Conservation (phyloP, 495 filamentous ascomycete species). For the Trichoderma parareesei region DNA sequence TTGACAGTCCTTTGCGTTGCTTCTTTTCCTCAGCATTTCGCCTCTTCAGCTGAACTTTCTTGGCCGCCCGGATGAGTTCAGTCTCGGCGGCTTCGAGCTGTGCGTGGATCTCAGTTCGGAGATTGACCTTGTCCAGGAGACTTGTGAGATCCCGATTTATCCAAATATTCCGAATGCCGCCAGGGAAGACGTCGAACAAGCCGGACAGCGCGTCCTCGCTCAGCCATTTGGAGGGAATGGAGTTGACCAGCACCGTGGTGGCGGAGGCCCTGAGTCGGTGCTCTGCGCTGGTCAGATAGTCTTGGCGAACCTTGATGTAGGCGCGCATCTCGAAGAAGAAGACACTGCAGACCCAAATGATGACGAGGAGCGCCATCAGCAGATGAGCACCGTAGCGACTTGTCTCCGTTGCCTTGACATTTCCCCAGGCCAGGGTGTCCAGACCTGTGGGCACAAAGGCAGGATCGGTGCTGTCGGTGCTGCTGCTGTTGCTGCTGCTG, state of each 20-base stretch:
- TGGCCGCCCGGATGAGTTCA: constrained; percentile 67
- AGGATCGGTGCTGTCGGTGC: constrained; percentile 16
- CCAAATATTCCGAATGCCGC: constrained; percentile 94
- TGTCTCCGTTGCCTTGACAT: constrained; percentile 63
- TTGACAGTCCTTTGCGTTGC: constrained; percentile 36
- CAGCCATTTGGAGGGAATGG: constrained; percentile 85
- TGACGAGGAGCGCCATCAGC: constrained; percentile 67
- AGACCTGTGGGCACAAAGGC: constrained; percentile 47
- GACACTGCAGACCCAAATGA: constrained; percentile 78
- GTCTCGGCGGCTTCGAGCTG: constrained; percentile 79
- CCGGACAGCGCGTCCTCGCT: constrained; percentile 67
- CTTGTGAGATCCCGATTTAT: constrained; percentile 88
- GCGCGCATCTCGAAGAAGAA: constrained; percentile 81
- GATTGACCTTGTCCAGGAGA: constrained; percentile 76
- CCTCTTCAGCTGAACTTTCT: constrained; percentile 65
- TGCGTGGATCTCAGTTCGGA: constrained; percentile 61
- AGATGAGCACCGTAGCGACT: constrained; percentile 85
- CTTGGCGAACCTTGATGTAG: constrained; percentile 92
- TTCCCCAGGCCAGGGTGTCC: constrained; percentile 83
- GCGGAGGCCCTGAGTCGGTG: constrained; percentile 93
- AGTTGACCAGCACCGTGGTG: constrained; percentile 86
- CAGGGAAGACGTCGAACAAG: constrained; percentile 95
- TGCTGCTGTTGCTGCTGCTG: neutral
- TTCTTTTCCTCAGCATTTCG: constrained; percentile 54
- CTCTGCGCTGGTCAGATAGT: constrained; percentile 90